Percentiles rank a stretch among this genome's conserved stretches.
phyloP scores from a whole-genome alignment of 2,329 filamentous ascomycete genomes.

The Fusarium subtropicale region DNA sequence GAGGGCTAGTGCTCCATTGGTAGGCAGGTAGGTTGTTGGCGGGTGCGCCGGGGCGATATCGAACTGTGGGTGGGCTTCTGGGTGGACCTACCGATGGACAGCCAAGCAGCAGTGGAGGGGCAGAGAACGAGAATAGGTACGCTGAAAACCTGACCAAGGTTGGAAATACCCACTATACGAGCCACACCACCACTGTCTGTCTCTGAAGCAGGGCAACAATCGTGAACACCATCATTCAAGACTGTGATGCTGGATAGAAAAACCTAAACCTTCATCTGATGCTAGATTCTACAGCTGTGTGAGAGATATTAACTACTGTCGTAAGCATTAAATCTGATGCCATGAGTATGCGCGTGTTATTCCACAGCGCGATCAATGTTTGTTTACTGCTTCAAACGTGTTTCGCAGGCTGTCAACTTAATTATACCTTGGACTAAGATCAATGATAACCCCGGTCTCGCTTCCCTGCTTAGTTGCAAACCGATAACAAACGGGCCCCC shows the following conservation, averaged over 20 bases:
- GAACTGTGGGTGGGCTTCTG: constrained; percentile 2
- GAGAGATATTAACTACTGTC: neutral
- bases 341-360: neutral
- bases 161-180: neutral
- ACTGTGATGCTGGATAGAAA: neutral
- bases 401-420: constrained; percentile 19
- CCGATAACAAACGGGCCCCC: constrained; percentile 30
- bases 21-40: constrained; percentile 30
- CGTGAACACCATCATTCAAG: neutral
- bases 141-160: neutral
- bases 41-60: constrained; percentile 36
- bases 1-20: constrained; percentile 17
- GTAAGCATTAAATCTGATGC: neutral
- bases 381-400: constrained; percentile 18
- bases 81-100: constrained; percentile 26
- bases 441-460: neutral
- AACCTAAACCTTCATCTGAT: neutral
- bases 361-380: constrained; percentile 3
- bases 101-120: constrained; percentile 14
- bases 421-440: constrained; percentile 14
- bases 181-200: constrained; percentile 1
- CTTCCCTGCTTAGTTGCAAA: constrained; percentile 18
- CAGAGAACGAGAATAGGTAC: neutral
- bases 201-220: neutral
- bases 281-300: neutral